These are phyloP conservation scores for Lepidium didymum DNA, from an alignment of 345 rosid species.

Conservation along the genomic window DNA sequence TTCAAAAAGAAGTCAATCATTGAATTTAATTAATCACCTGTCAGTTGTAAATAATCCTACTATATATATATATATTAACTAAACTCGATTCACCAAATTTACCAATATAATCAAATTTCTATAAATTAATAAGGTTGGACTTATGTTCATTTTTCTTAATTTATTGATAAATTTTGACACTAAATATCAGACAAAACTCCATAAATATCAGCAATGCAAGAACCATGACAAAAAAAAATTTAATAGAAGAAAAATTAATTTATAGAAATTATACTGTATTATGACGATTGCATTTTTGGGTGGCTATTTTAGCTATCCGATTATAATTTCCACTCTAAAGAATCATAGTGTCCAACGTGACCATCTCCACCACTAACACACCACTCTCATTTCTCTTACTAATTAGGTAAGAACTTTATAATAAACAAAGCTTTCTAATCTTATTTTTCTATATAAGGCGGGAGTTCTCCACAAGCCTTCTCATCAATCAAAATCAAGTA, in stretches of 20 bases:
- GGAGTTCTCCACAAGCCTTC: conserved; percentile 41
- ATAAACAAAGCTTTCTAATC: neutral
- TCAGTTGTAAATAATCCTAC: neutral
- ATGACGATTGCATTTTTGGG: conserved; percentile 8
- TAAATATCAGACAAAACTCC: too few relatives aligned
- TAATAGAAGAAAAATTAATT: too few relatives aligned
- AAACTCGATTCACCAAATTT: neutral
- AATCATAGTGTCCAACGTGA: conserved; percentile 31
- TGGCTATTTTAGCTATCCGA: conserved; percentile 7
- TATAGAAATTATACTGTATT: neutral
- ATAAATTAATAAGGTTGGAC: too few relatives aligned
- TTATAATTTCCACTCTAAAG: conserved; percentile 22
- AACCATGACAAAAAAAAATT: too few relatives aligned
- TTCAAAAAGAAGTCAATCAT: neutral
- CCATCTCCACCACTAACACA: conserved; percentile 26
- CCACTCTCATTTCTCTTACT: neutral
- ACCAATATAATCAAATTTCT: neutral
- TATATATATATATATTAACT: neutral
- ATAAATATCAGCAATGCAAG: too few relatives aligned
- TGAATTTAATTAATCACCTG: neutral
- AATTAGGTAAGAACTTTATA: conserved; percentile 12
- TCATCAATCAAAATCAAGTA: conserved; percentile 9
- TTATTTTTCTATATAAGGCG: conserved; percentile 28
- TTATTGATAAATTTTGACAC: too few relatives aligned
- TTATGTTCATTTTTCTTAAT: too few relatives aligned